Conservation (phyloP, 1,284 basidiomycete genomes). For the Ceraceosorus bombacis region DNA sequence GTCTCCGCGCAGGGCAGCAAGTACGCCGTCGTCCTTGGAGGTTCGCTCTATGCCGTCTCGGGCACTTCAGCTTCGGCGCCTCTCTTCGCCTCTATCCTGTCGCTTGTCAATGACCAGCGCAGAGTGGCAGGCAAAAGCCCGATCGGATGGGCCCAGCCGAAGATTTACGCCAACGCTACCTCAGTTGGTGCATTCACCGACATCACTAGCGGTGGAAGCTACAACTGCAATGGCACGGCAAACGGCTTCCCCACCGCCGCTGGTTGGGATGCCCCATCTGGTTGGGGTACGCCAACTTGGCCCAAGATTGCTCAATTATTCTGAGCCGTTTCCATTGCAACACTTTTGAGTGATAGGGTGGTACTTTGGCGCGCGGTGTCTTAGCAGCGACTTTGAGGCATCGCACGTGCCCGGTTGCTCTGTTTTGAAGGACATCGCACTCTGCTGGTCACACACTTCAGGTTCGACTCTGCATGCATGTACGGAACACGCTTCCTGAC, state of each 20-base stretch:
- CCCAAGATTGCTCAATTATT: too few relatives aligned
- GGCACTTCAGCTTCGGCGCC: conserved; percentile 16
- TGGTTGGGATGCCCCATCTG: conserved; percentile 10
- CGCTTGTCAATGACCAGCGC: conserved; percentile 12
- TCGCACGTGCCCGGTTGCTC: too few relatives aligned
- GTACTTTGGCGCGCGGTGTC: too few relatives aligned
- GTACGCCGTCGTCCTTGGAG: conserved; percentile 4
- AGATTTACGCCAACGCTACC: conserved; percentile 11
- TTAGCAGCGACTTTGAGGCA: too few relatives aligned
- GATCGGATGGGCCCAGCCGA: conserved; percentile 15
- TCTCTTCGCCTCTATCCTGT: conserved; percentile 9
- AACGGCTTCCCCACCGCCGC: conserved; percentile 14
- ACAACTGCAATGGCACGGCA: conserved; percentile 5
- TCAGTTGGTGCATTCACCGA: conserved; percentile 10
- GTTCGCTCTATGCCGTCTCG: conserved; percentile 5
- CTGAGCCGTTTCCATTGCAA: too few relatives aligned
- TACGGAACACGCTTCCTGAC: too few relatives aligned
- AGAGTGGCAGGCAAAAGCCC: conserved; percentile 8
- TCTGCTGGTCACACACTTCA: too few relatives aligned
- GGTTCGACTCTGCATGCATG: too few relatives aligned
- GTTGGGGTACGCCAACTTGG: conserved; percentile 9
- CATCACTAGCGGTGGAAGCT: conserved; percentile 10
- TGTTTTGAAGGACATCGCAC: too few relatives aligned
- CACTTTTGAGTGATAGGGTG: too few relatives aligned
- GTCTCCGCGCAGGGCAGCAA: conserved; percentile 12